phyloP scores from a whole-genome alignment of 768 basidiomycete species.

The Boletus subcaerulescens region DNA sequence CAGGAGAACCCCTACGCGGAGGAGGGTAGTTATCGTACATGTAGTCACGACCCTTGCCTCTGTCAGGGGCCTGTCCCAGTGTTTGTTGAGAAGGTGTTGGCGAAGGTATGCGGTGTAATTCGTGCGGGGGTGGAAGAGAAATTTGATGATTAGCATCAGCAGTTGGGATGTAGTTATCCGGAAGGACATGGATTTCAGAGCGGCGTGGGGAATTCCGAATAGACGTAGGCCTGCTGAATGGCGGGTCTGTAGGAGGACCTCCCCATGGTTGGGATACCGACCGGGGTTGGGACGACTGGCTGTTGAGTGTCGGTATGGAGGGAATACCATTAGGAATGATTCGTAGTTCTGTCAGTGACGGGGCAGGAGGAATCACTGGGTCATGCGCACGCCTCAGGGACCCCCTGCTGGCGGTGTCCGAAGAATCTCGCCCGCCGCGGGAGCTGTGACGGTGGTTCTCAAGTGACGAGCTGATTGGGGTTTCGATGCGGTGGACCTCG shows the following conservation, averaged over 20 bases:
- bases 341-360: slow-evolving; percentile 13
- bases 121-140: slow-evolving; percentile 51
- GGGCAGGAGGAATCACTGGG: slow-evolving; percentile 6
- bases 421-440: slow-evolving; percentile 18
- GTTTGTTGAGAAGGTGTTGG: slow-evolving; percentile 27
- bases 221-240: slow-evolving; percentile 15
- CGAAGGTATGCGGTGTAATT: slow-evolving; percentile 35
- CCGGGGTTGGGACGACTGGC: slow-evolving; percentile 16
- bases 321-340: slow-evolving; percentile 6
- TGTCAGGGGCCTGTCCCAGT: slow-evolving; percentile 17
- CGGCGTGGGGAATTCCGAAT: slow-evolving; percentile 20
- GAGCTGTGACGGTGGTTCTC: slow-evolving; percentile 16
- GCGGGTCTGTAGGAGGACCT: slow-evolving; percentile 7
- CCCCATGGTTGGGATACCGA: slow-evolving; percentile 19
- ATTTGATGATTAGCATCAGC: slow-evolving; percentile 39
- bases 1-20: slow-evolving; percentile 26
- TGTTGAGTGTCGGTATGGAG: slow-evolving; percentile 9
- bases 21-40: slow-evolving; percentile 18
- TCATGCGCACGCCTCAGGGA: slow-evolving; percentile 12
- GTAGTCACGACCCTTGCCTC: slow-evolving; percentile 22
- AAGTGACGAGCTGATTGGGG: slow-evolving; percentile 15
- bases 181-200: slow-evolving; percentile 34
- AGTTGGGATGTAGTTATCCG: slow-evolving; percentile 51
- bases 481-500: slow-evolving; percentile 25
- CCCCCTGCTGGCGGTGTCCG: slow-evolving; percentile 12